Evolutionary conservation across 2,329 filamentous ascomycete genomes (phyloP).

Genomic region (Neospermospora avenae): DNA sequence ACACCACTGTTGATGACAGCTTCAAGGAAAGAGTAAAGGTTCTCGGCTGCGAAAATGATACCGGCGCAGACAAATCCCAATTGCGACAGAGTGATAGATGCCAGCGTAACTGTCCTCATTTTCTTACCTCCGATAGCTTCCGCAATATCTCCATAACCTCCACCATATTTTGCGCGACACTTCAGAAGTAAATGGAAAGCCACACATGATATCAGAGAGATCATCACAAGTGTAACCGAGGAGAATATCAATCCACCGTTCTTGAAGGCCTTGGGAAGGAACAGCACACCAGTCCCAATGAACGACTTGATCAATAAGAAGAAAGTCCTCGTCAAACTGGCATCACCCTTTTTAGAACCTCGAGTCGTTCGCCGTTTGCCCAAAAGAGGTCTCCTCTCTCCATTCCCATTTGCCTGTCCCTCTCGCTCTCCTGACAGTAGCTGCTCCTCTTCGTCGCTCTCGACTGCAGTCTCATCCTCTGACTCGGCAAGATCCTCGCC

Average conservation of each 20-base stretch:
- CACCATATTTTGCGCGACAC: conserved; percentile 55
- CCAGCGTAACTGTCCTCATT: conserved; percentile 81
- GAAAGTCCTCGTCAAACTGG: conserved; percentile 75
- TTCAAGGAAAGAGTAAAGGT: conserved; percentile 86
- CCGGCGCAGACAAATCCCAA: conserved; percentile 91
- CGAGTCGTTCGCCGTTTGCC: conserved; percentile 69
- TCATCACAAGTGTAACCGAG: conserved; percentile 75
- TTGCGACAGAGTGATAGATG: conserved; percentile 89
- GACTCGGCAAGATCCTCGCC: conserved; percentile 87
- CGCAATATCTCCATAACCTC: conserved; percentile 94
- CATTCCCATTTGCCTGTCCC: conserved; percentile 63
- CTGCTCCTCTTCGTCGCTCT: conserved; percentile 58
- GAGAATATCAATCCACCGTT: conserved; percentile 97
- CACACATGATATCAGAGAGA: conserved; percentile 96
- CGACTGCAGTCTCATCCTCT: conserved; percentile 42
- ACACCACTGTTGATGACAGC: conserved; percentile 84
- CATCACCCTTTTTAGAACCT: conserved; percentile 58
- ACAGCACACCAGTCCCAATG: conserved; percentile 90
- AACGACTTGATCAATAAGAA: conserved; percentile 91
- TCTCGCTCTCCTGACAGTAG: conserved; percentile 55
- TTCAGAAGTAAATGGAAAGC: conserved; percentile 76
- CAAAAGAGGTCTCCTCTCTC: conserved; percentile 73
- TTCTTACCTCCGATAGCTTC: conserved; percentile 83
- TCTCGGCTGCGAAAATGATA: conserved; percentile 92
- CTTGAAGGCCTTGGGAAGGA: conserved; percentile 84